These are phyloP conservation scores for Helotiales sp. DNA, from an alignment of 2,329 filamentous ascomycete species.

Conservation along the genomic window DNA sequence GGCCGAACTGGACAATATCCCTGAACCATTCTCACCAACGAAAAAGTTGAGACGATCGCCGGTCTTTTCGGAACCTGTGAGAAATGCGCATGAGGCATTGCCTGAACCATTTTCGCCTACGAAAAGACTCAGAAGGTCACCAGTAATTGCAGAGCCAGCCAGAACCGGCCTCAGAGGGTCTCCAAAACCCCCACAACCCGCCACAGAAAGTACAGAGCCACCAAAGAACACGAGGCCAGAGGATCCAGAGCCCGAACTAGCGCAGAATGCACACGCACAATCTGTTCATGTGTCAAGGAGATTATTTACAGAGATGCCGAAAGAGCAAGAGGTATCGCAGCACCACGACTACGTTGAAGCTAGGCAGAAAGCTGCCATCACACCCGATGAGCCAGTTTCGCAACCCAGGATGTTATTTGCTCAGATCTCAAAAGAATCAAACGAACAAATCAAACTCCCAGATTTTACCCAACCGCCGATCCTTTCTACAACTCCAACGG, in stretches of 20 bases:
- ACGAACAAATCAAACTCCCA: not conserved
- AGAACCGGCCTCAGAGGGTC: slow-evolving; percentile 11
- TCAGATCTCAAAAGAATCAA: not conserved
- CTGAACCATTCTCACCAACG: not conserved
- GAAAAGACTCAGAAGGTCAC: not conserved
- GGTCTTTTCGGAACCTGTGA: not conserved
- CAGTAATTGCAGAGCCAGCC: not conserved
- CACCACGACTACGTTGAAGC: not conserved
- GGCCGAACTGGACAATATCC: not conserved
- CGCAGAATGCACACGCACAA: not conserved
- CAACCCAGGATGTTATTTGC: not conserved
- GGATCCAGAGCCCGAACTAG: not conserved
- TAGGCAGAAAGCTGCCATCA: not conserved
- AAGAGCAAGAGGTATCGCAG: not conserved
- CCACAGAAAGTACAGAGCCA: not conserved
- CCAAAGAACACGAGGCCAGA: not conserved
- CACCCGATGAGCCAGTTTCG: not conserved
- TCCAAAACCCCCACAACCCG: not conserved
- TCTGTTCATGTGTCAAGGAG: not conserved
- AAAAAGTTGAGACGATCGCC: slow-evolving; percentile 7
- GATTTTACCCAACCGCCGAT: not conserved
- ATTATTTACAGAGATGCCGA: slow-evolving; percentile 8
- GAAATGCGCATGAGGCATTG: not conserved
- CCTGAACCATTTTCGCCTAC: slow-evolving; percentile 1
- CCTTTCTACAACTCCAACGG: slow-evolving; percentile 29